These are phyloP conservation scores for Wilcoxina mikolae DNA, from an alignment of 495 filamentous ascomycete genomes.

Conservation along the genomic window DNA sequence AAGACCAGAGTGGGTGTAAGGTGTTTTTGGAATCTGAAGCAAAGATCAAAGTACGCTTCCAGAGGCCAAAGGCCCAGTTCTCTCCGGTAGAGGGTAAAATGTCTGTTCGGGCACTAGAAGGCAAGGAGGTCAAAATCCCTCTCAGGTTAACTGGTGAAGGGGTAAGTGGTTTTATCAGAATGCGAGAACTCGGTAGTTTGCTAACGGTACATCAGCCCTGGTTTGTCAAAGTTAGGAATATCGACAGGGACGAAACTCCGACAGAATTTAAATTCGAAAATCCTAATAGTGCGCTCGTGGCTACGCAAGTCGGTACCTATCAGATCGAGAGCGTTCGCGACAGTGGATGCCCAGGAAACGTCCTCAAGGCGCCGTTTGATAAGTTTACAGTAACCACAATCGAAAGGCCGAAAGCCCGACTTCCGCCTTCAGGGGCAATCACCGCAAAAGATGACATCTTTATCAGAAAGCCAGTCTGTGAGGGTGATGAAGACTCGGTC, in stretches of 20 bases:
- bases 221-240: slow-evolving; percentile 58
- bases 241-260: slow-evolving; percentile 32
- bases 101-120: slow-evolving; percentile 58
- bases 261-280: slow-evolving; percentile 39
- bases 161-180: slow-evolving; percentile 5
- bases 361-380: slow-evolving; percentile 52
- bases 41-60: slow-evolving; percentile 70
- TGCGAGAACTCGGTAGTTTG: not conserved
- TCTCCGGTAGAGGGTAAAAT: slow-evolving; percentile 65
- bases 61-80: slow-evolving; percentile 72
- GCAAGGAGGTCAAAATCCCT: slow-evolving; percentile 54
- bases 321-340: slow-evolving; percentile 64
- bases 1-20: slow-evolving; percentile 74
- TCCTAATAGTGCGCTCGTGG: slow-evolving; percentile 56
- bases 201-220: slow-evolving; percentile 40
- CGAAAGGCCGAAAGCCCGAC: slow-evolving; percentile 54
- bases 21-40: slow-evolving; percentile 63
- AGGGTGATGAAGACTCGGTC: slow-evolving; percentile 80
- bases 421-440: slow-evolving; percentile 48
- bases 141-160: slow-evolving; percentile 66
- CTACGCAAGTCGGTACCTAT: slow-evolving; percentile 55
- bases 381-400: slow-evolving; percentile 73
- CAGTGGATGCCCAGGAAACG: slow-evolving; percentile 58
- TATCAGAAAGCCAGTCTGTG: slow-evolving; percentile 68
- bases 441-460: slow-evolving; percentile 37